Conservation (phyloP, 2,329 filamentous ascomycete species). For the Cladophialophora chaetospira region DNA sequence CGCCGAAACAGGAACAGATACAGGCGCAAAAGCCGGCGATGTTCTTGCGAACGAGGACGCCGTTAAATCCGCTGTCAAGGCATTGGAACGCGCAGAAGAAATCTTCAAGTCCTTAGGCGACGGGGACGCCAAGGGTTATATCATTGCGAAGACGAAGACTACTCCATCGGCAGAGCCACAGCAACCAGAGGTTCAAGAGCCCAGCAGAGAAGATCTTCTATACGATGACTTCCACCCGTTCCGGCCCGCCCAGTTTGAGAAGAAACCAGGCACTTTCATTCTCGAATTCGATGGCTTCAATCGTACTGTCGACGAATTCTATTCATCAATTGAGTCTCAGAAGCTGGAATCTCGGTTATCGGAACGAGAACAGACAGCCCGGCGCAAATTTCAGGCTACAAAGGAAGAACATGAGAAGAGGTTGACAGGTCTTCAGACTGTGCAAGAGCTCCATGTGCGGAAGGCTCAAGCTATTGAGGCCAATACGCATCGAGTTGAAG, state of each 20-base stretch:
- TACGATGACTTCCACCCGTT: slow-evolving; percentile 98
- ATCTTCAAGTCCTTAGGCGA: slow-evolving; percentile 70
- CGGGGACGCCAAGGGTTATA: slow-evolving; percentile 73
- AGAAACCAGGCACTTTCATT: slow-evolving; percentile 65
- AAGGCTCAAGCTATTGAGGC: slow-evolving; percentile 90
- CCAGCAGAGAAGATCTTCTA: slow-evolving; percentile 53
- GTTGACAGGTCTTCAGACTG: slow-evolving; percentile 78
- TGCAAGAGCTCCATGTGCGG: slow-evolving; percentile 77
- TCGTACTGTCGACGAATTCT: slow-evolving; percentile 92
- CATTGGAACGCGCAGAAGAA: slow-evolving; percentile 69
- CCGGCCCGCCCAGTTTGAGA: slow-evolving; percentile 74
- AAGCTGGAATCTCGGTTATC: slow-evolving; percentile 80
- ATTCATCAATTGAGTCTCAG: slow-evolving; percentile 92
- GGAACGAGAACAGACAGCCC: slow-evolving; percentile 79
- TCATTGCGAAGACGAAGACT: slow-evolving; percentile 69
- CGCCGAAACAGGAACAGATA: slow-evolving; percentile 68
- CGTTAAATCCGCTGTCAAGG: slow-evolving; percentile 66
- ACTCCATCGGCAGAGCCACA: slow-evolving; percentile 39
- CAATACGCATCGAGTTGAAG: slow-evolving; percentile 86
- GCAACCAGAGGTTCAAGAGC: slow-evolving; percentile 39
- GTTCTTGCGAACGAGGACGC: slow-evolving; percentile 67
- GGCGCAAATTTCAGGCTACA: slow-evolving; percentile 82
- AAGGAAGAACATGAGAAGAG: slow-evolving; percentile 80
- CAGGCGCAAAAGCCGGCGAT: slow-evolving; percentile 65
- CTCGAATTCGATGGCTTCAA: slow-evolving; percentile 85